Conservation (phyloP, 75 land plant species). For the Gnetum montanum region DNA sequence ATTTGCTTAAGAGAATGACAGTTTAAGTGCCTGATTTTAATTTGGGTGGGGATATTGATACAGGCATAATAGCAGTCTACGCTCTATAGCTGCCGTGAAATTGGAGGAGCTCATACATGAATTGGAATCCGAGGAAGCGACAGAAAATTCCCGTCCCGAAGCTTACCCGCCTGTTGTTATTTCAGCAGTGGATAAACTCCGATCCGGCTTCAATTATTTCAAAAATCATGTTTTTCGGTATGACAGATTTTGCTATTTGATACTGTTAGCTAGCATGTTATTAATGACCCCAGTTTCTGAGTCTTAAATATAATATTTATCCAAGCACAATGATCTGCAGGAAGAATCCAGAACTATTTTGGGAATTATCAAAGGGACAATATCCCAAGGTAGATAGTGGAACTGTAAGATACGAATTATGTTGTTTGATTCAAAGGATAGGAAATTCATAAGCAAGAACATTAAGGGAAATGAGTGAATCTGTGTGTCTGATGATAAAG, state of each 20-base stretch:
- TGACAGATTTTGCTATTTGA: no score
- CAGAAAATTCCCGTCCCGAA: conserved; percentile 13
- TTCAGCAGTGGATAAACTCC: conserved; percentile 22
- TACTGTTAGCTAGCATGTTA: conserved; percentile 49
- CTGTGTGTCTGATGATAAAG: background rate
- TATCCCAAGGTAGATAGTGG: conserved; percentile 87
- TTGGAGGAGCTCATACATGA: conserved; percentile 22
- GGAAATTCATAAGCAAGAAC: background rate
- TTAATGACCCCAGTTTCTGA: background rate
- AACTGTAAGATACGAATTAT: no score
- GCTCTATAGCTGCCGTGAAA: conserved; percentile 15
- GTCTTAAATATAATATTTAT: no score
- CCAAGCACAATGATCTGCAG: conserved; percentile 44
- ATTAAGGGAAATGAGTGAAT: background rate
- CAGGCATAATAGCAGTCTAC: conserved; percentile 12
- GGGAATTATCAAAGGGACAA: conserved; percentile 49
- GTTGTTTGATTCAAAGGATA: no score
- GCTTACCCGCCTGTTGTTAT: conserved; percentile 41
- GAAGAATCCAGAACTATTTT: conserved; percentile 48
- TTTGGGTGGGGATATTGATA: no score
- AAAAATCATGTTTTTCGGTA: no score
- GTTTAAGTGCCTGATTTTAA: no score
- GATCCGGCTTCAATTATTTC: no score
- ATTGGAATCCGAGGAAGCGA: conserved; percentile 2
- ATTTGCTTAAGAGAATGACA: no score